These are phyloP conservation scores for Perilla frutescens DNA, from an alignment of 257 asterid species.

Conservation along the genomic window DNA sequence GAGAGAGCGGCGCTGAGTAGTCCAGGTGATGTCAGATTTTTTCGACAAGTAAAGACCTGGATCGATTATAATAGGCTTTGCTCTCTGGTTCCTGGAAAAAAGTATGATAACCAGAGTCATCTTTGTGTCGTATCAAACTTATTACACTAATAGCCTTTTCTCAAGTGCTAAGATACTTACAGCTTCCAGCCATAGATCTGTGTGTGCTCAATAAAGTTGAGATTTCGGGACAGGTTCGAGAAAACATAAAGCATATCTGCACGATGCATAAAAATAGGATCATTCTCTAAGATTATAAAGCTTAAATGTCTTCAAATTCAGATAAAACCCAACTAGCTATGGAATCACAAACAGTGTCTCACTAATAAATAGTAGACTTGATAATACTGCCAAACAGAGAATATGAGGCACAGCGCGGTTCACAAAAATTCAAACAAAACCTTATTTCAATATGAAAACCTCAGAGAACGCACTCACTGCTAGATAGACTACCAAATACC, in stretches of 20 bases:
- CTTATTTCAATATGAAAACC: not conserved
- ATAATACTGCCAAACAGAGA: not conserved
- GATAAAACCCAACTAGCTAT: not conserved
- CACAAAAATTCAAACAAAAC: constrained; percentile 8
- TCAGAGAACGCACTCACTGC: not conserved
- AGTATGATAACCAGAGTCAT: constrained; percentile 23
- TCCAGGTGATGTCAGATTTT: constrained; percentile 83
- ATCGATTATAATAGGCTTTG: constrained; percentile 87
- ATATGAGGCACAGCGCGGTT: not conserved
- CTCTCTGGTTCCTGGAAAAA: constrained; percentile 86
- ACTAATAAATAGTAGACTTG: not conserved
- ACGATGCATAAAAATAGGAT: constrained; percentile 33
- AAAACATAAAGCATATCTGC: constrained; percentile 91
- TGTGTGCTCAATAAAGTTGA: constrained; percentile 90
- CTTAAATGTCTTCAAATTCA: not conserved
- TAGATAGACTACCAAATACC: not conserved
- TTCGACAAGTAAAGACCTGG: constrained; percentile 94
- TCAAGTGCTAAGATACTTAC: constrained; percentile 54
- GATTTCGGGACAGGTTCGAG: constrained; percentile 80
- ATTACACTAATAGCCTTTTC: not conserved
- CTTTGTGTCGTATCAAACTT: not conserved
- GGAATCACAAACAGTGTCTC: not conserved
- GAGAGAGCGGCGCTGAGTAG: constrained; percentile 91
- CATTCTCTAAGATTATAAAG: not conserved
- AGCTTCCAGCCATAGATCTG: constrained; percentile 94